Base-by-base conservation (phyloP, 1,139 yeast species). In the Pichia sp. region DNA sequence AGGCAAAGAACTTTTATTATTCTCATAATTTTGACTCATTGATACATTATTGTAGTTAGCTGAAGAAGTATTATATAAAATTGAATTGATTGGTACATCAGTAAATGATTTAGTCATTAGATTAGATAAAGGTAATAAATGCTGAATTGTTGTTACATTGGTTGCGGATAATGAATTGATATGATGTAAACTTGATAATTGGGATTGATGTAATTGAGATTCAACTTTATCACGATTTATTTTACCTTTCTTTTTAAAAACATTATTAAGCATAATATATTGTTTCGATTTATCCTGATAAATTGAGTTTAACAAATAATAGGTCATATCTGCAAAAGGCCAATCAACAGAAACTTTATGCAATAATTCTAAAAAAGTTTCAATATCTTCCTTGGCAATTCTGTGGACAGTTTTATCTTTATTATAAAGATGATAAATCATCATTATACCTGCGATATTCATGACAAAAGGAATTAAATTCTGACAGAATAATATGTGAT, bases 401-500 rank as follows among this genome's bases (percentile, higher is more conserved):
- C 39, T 45, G 9, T 58, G 54, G 25, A 61, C 55, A 4, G 45
- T 50, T 44, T 48, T 46, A 44, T 62, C 62, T 42, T 56, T 56
- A 42, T 59, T 63, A 48, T 59, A 55, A 29, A 61, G 49, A 48
- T 86, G 95, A 63, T 85, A 84, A 37, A 85, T 73, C 61, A 86
- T 78, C 78, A 86, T 82, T 56, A 83, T 73, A 59, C 83, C 72
- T 1, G 95, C 89, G 43, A 83, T 76, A 64, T 81, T 82, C 45
- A 83, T 66, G 2, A 73, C 64, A 44, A 55, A 73, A 4, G 74
- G 70, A 49, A 79, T 74, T 55, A 81, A 74, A 9, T 82, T 80
- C 3, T 87, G 87, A 56, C 80, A 76, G 55, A 73, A 75, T 65
- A 55, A 76, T 75, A 34, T 75, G 69, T 1, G 89, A 86, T 53